These are phyloP conservation scores for Setaria viridis DNA, from an alignment of 202 grass and related monocot genomes.

Conservation along the genomic window DNA sequence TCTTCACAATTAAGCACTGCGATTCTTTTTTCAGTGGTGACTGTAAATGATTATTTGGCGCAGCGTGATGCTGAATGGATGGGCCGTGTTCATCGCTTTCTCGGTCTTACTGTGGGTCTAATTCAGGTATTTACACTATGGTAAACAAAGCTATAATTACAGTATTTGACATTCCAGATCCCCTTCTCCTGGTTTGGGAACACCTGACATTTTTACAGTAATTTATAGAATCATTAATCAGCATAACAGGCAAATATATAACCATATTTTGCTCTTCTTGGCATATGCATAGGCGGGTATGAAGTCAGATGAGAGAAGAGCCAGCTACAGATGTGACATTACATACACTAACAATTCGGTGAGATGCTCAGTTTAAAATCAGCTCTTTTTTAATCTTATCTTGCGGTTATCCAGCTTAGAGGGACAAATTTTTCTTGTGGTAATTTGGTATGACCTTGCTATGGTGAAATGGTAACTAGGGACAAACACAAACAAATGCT, in stretches of 20 bases:
- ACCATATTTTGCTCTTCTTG: constrained; percentile 40
- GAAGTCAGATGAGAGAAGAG: constrained; percentile 74
- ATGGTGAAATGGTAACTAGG: not conserved
- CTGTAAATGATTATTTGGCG: constrained; percentile 99
- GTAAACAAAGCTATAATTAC: constrained; percentile 14
- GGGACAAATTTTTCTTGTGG: constrained; percentile 1
- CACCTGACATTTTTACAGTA: constrained; percentile 30
- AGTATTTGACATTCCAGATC: not conserved
- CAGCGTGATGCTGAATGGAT: constrained; percentile 99
- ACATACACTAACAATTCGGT: constrained; percentile 97
- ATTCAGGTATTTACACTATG: constrained; percentile 68
- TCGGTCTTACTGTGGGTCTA: constrained; percentile 89
- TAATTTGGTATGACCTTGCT: constrained; percentile 4
- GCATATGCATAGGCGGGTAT: constrained; percentile 65
- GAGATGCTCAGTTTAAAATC: constrained; percentile 38
- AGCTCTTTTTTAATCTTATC: constrained; percentile 12
- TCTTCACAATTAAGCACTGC: constrained; percentile 27
- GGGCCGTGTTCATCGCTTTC: constrained; percentile 94
- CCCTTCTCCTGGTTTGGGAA: not conserved
- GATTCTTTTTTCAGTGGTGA: constrained; percentile 78
- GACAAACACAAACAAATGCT: not conserved
- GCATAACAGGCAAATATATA: constrained; percentile 38
- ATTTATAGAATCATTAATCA: constrained; percentile 23
- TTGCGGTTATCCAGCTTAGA: constrained; percentile 14
- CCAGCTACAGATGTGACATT: constrained; percentile 87